Conservation (phyloP, 2,329 filamentous ascomycete species). For the Phialophora verrucosa region DNA sequence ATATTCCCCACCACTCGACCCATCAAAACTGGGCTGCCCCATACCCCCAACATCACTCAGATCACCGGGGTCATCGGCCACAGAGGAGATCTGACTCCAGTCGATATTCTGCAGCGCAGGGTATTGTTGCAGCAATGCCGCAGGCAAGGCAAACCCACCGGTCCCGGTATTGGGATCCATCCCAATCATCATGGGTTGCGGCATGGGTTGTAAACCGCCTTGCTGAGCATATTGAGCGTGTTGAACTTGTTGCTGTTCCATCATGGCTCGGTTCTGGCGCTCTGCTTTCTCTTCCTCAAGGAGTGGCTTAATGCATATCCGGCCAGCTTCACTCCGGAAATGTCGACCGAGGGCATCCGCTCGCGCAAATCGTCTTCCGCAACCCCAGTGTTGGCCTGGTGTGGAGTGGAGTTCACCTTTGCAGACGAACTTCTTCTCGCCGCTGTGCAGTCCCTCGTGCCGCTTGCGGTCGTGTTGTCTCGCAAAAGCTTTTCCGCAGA, state of each 20-base stretch:
- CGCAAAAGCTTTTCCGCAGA: slow-evolving; percentile 96
- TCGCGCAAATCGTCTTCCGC: slow-evolving; percentile 88
- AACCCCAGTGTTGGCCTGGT: slow-evolving; percentile 84
- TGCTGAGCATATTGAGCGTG: slow-evolving; percentile 62
- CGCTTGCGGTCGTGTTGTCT: slow-evolving; percentile 96
- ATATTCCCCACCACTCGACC: slow-evolving; percentile 71
- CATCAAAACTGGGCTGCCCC: slow-evolving; percentile 80
- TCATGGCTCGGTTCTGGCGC: slow-evolving; percentile 74
- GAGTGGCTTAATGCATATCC: slow-evolving; percentile 96
- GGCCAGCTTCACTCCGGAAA: slow-evolving; percentile 92
- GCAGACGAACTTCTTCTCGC: slow-evolving; percentile 98
- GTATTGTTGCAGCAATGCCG: slow-evolving; percentile 87
- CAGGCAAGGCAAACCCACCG: slow-evolving; percentile 73
- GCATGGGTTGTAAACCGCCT: slow-evolving; percentile 56
- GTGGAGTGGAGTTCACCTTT: slow-evolving; percentile 77
- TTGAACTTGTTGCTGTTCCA: slow-evolving; percentile 67
- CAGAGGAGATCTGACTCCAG: slow-evolving; percentile 77
- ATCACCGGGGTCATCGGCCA: slow-evolving; percentile 60
- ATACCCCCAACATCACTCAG: slow-evolving; percentile 72
- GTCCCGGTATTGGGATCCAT: slow-evolving; percentile 62
- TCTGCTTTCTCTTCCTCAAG: slow-evolving; percentile 91
- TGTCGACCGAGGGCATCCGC: slow-evolving; percentile 93
- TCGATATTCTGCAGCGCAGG: slow-evolving; percentile 89
- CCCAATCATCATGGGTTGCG: slow-evolving; percentile 66
- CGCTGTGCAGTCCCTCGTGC: slow-evolving; percentile 93